These are phyloP conservation scores for Hondaea fermentalgiana DNA, from an alignment of 108 stramenopile genomes.

Conservation along the genomic window DNA sequence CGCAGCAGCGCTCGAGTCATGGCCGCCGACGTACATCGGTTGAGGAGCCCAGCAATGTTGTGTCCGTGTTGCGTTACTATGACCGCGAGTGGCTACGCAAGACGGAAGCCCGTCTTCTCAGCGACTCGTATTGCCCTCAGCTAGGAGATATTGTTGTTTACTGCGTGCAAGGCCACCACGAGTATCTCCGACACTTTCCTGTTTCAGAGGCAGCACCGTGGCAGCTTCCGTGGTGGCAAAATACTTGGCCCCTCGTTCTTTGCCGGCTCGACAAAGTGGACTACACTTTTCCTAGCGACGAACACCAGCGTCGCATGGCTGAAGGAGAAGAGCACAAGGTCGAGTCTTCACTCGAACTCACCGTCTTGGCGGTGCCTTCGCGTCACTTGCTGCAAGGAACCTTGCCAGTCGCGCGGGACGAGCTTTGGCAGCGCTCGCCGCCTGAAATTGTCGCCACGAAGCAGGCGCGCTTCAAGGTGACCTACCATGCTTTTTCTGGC, in stretches of 20 bases:
- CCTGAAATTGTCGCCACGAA: not conserved
- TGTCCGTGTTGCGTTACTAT: not conserved
- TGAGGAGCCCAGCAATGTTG: not conserved
- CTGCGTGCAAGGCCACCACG: not conserved
- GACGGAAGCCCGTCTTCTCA: not conserved
- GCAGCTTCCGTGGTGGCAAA: constrained; percentile 4
- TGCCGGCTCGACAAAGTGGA: not conserved
- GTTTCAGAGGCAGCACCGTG: not conserved
- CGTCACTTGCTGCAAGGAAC: not conserved
- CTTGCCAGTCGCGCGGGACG: not conserved
- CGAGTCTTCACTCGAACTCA: not conserved
- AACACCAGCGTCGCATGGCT: not conserved
- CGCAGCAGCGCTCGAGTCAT: not conserved
- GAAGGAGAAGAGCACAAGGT: not conserved
- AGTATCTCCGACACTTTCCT: not conserved
- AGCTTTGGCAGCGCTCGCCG: not conserved
- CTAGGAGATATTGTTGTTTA: not conserved
- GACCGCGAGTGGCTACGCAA: not conserved
- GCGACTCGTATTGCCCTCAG: not conserved
- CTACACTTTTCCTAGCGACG: not conserved
- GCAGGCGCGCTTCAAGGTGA: not conserved
- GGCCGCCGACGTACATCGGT: not conserved
- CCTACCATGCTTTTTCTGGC: not conserved
- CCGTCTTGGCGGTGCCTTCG: not conserved
- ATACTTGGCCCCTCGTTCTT: not conserved